Evolutionary conservation across 2,329 filamentous ascomycete species (phyloP).

Genomic region (Colletotrichum sp.): DNA sequence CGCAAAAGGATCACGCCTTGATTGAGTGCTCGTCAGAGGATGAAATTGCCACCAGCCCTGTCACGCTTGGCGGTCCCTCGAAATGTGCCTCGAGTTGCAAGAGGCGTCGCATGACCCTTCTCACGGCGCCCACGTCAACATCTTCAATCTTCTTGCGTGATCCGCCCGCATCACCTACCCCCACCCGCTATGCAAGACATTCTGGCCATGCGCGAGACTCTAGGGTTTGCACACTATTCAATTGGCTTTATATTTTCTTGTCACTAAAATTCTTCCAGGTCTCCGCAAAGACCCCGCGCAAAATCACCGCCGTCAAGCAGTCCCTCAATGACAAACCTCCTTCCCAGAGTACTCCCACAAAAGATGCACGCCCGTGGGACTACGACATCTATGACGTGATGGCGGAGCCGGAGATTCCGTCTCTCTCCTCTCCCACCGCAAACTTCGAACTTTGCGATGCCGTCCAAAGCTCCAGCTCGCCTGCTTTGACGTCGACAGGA

Average conservation of each 20-base stretch:
- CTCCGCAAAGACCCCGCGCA: background rate
- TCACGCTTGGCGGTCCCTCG: background rate
- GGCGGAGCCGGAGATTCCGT: background rate
- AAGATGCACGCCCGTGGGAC: background rate
- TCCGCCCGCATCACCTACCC: background rate
- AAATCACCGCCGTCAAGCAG: background rate
- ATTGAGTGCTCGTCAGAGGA: background rate
- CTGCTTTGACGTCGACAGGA: background rate
- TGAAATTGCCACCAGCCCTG: background rate
- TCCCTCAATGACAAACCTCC: background rate
- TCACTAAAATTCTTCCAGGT: background rate
- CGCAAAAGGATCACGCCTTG: background rate
- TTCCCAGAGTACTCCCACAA: background rate
- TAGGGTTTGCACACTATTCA: background rate
- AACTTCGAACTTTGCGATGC: background rate
- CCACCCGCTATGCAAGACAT: background rate
- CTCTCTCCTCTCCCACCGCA: background rate
- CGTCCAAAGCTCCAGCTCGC: background rate
- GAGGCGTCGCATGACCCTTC: background rate
- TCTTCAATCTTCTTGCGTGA: background rate
- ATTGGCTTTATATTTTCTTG: background rate
- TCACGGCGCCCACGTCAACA: background rate
- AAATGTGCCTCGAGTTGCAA: background rate
- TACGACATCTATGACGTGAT: background rate
- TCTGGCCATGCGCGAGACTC: background rate